Evolutionary conservation across 2,329 filamentous ascomycete genomes (phyloP).

Genomic region (Phialophora macrospora): DNA sequence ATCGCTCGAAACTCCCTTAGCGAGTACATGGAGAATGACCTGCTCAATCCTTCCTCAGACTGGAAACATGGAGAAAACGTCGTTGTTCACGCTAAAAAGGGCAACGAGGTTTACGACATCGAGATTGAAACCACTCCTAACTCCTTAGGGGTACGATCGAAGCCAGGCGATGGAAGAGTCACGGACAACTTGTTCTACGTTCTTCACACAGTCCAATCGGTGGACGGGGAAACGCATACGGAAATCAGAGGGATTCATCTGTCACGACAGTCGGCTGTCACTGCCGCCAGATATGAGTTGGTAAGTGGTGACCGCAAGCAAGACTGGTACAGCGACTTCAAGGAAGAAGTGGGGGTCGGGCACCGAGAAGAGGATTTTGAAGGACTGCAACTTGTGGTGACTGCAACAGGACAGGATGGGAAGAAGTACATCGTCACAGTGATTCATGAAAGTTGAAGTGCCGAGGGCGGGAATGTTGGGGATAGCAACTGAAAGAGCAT

Average conservation of each 20-base stretch:
- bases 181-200: constrained; percentile 27
- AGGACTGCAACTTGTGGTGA: constrained; percentile 21
- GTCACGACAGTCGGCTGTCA: constrained; percentile 25
- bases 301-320: constrained; percentile 26
- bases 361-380: constrained; percentile 16
- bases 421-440: constrained; percentile 26
- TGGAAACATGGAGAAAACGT: constrained; percentile 25
- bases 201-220: constrained; percentile 17
- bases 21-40: constrained; percentile 24
- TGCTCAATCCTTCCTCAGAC: constrained; percentile 15
- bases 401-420: constrained; percentile 20
- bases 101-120: constrained; percentile 20
- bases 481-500: not conserved
- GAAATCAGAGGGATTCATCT: constrained; percentile 27
- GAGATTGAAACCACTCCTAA: constrained; percentile 28
- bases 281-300: constrained; percentile 26
- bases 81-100: constrained; percentile 23
- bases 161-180: constrained; percentile 24
- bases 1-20: constrained; percentile 9
- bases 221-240: constrained; percentile 13
- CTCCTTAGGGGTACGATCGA: constrained; percentile 24
- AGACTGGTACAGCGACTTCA: constrained; percentile 26
- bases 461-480: not conserved
- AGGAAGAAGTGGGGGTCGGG: constrained; percentile 15
- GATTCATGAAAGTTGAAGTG: constrained; percentile 24